A percentile compares a stretch with the other conserved stretches of the same genome.
Evolutionary conservation across 306 rosid genomes (phyloP).

Genomic region (Calophaca sinica): DNA sequence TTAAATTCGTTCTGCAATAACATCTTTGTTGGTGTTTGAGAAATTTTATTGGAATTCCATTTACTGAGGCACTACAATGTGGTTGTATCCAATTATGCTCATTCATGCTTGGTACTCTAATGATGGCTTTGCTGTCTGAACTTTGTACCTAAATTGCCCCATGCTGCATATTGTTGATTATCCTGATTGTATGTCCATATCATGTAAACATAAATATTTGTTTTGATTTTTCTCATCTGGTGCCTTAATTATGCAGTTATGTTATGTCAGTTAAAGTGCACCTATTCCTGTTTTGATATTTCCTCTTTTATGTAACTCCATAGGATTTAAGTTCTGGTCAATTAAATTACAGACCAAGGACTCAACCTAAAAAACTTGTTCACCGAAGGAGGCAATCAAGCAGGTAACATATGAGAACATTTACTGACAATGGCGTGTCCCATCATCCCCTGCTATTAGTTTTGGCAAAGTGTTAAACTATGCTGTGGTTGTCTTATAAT

Average conservation of each 20-base stretch:
- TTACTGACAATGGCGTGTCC: constrained; percentile 1
- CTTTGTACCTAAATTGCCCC: neutral
- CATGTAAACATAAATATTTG: constrained; percentile 8
- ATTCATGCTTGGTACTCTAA: constrained; percentile 9
- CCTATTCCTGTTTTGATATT: constrained; percentile 20
- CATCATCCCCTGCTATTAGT: neutral
- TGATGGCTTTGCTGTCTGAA: constrained; percentile 16
- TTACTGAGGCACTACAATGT: neutral
- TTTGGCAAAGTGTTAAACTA: constrained; percentile 2
- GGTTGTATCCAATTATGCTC: constrained; percentile 28
- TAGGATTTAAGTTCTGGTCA: neutral
- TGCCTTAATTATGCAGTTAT: neutral
- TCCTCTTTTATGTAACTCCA: constrained; percentile 30
- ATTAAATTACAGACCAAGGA: neutral
- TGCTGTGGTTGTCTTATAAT: neutral
- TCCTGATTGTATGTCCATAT: constrained; percentile 14
- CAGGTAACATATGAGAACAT: constrained; percentile 6
- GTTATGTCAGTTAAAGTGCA: neutral
- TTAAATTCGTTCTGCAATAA: neutral
- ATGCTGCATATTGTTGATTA: constrained; percentile 5
- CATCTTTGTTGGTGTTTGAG: constrained; percentile 4
- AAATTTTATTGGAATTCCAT: constrained; percentile 13
- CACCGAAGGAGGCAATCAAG: neutral
- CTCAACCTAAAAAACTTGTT: neutral
- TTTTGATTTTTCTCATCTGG: constrained; percentile 8